Percentiles rank a stretch among this genome's conserved stretches.
phyloP scores from a whole-genome alignment of 192 early-diverging fungal species.

The Backusella tuberculispora region DNA sequence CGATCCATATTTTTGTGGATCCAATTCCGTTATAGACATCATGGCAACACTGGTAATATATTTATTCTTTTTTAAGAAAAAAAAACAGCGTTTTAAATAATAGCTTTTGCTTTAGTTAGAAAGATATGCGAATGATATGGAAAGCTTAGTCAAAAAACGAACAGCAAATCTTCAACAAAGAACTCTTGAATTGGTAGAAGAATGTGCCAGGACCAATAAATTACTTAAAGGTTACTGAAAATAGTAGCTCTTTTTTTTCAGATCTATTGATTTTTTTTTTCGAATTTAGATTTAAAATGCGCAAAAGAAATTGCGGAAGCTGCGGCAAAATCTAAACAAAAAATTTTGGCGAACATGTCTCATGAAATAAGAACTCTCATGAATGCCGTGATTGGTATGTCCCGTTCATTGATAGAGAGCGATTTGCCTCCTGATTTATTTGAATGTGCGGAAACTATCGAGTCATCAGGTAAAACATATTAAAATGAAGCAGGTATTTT shows the following conservation, averaged over 20 bases:
- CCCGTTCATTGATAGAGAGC: slow-evolving; percentile 67
- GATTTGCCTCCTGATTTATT: slow-evolving; percentile 70
- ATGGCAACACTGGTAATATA: slow-evolving; percentile 46
- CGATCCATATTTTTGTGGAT: slow-evolving; percentile 6
- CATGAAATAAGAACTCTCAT: slow-evolving; percentile 80
- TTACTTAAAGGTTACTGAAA: slow-evolving; percentile 32
- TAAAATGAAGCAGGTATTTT: not conserved
- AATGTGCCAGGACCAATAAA: slow-evolving; percentile 42
- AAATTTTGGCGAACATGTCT: slow-evolving; percentile 80
- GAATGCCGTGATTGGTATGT: slow-evolving; percentile 77
- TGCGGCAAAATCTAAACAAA: slow-evolving; percentile 50
- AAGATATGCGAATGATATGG: slow-evolving; percentile 54
- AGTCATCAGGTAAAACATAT: slow-evolving; percentile 26
- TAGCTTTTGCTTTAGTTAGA: slow-evolving; percentile 32
- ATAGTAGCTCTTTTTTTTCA: not conserved
- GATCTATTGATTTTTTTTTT: not conserved
- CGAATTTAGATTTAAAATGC: slow-evolving; percentile 37
- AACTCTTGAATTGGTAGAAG: slow-evolving; percentile 47
- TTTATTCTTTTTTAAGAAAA: not conserved
- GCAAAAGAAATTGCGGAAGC: slow-evolving; percentile 57
- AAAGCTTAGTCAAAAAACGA: slow-evolving; percentile 43
- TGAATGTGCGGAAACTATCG: slow-evolving; percentile 59
- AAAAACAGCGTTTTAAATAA: not conserved
- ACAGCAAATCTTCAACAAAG: slow-evolving; percentile 47
- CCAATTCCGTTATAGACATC: slow-evolving; percentile 32